These are phyloP conservation scores for Penicillium longicatenatum DNA, from an alignment of 495 filamentous ascomycete species.

Conservation along the genomic window DNA sequence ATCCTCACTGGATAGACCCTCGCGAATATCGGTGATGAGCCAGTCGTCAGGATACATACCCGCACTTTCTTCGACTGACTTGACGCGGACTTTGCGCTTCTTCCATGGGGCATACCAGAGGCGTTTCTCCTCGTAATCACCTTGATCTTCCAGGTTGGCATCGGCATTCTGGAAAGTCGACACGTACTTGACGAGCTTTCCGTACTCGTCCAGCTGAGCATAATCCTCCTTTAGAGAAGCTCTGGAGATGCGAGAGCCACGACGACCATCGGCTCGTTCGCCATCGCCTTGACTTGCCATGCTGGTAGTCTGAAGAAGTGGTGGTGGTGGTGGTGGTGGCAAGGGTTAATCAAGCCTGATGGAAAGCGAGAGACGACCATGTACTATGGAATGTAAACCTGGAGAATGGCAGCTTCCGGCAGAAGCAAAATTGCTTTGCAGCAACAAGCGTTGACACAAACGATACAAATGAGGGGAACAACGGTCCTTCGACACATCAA, in stretches of 20 bases:
- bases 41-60: constrained; percentile 66
- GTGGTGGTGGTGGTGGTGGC: background rate
- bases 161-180: constrained; percentile 60
- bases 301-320: background rate
- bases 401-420: background rate
- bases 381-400: background rate
- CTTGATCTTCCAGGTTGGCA: constrained; percentile 24
- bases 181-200: constrained; percentile 62
- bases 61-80: constrained; percentile 29
- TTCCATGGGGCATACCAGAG: constrained; percentile 60
- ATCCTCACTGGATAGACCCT: constrained; percentile 57
- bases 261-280: constrained; percentile 11
- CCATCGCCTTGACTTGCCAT: constrained; percentile 19
- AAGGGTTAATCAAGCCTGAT: background rate
- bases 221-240: constrained; percentile 42
- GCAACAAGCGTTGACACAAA: background rate
- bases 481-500: background rate
- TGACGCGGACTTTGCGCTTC: constrained; percentile 53
- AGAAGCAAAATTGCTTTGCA: background rate
- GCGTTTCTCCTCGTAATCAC: constrained; percentile 36
- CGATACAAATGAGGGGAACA: background rate
- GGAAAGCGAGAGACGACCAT: background rate
- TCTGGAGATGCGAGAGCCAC: constrained; percentile 41
- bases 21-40: constrained; percentile 68
- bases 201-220: constrained; percentile 50